phyloP scores from a whole-genome alignment of 1,139 yeast species.

The Candida glucosophila region DNA sequence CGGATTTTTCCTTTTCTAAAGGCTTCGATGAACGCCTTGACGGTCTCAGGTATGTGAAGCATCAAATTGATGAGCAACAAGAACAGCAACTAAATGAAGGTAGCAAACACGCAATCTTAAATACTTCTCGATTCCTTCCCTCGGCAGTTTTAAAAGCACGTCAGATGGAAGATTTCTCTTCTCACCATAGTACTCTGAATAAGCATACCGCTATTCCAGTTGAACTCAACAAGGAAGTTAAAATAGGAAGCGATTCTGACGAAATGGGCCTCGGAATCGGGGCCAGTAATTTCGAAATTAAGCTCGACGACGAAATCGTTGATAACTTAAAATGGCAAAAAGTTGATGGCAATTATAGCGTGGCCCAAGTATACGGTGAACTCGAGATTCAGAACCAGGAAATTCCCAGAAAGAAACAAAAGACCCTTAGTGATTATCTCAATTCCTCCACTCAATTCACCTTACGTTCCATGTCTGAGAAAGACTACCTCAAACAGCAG shows the following conservation, averaged over 20 bases:
- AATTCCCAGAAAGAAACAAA: conserved; percentile 9
- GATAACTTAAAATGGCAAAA: conserved; percentile 72
- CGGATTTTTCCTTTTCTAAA: conserved; percentile 30
- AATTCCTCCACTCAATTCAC: conserved; percentile 31
- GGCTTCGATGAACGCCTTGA: conserved; percentile 13
- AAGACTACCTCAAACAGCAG: conserved; percentile 9
- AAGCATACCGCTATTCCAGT: conserved; percentile 27
- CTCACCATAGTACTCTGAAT: conserved; percentile 8
- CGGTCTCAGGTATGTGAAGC: conserved; percentile 21
- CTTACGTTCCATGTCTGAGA: conserved; percentile 16
- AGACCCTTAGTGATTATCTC: conserved; percentile 21
- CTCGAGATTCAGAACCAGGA: conserved; percentile 37
- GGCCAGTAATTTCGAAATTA: conserved; percentile 61
- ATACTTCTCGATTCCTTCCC: conserved; percentile 25
- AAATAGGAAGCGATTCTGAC: conserved; percentile 38
- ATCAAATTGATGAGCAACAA: conserved; percentile 26
- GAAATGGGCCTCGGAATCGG: conserved; percentile 21
- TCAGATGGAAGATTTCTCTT: conserved; percentile 12
- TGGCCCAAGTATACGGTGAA: conserved; percentile 78
- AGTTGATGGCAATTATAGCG: conserved; percentile 69
- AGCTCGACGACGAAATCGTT: conserved; percentile 62
- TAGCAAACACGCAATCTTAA: conserved; percentile 13
- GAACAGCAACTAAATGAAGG: conserved; percentile 23
- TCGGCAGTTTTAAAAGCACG: conserved; percentile 27
- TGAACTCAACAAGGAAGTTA: conserved; percentile 31